These are phyloP conservation scores for Candida nonsorbophila DNA, from an alignment of 805 yeast species.

Conservation along the genomic window DNA sequence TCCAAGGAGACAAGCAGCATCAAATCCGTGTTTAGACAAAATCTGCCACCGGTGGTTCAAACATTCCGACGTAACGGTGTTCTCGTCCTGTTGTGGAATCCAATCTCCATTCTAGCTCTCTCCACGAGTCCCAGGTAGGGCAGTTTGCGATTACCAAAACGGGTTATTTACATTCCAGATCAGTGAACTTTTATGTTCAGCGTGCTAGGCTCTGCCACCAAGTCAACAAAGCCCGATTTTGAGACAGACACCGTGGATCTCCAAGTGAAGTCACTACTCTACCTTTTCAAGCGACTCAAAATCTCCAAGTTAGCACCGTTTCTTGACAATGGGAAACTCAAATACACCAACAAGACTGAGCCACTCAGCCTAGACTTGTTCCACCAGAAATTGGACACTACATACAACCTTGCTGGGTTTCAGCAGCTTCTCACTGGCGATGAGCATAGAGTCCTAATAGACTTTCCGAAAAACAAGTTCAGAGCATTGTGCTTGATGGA, in stretches of 20 bases:
- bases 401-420: constrained; percentile 48
- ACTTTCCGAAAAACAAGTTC: constrained; percentile 63
- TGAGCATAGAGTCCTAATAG: constrained; percentile 61
- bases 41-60: too few species aligned
- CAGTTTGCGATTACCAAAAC: too few species aligned
- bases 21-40: too few species aligned
- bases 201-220: too few species aligned
- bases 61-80: too few species aligned
- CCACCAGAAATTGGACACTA: constrained; percentile 42
- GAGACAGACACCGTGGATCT: constrained; percentile 60
- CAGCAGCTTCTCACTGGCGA: constrained; percentile 40
- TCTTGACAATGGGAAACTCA: constrained; percentile 12
- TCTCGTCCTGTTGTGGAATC: too few species aligned
- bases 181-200: too few species aligned
- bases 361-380: constrained; percentile 1
- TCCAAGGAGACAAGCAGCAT: too few species aligned
- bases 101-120: too few species aligned
- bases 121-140: too few species aligned
- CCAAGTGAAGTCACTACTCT: constrained; percentile 54
- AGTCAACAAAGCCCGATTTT: too few species aligned
- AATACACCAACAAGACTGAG: not conserved
- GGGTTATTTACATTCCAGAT: too few species aligned
- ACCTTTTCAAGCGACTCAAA: constrained; percentile 49
- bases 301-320: constrained; percentile 42
- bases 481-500: constrained; percentile 55